Conservation (phyloP, 768 basidiomycete species). For the Phlebiopsis gigantea region DNA sequence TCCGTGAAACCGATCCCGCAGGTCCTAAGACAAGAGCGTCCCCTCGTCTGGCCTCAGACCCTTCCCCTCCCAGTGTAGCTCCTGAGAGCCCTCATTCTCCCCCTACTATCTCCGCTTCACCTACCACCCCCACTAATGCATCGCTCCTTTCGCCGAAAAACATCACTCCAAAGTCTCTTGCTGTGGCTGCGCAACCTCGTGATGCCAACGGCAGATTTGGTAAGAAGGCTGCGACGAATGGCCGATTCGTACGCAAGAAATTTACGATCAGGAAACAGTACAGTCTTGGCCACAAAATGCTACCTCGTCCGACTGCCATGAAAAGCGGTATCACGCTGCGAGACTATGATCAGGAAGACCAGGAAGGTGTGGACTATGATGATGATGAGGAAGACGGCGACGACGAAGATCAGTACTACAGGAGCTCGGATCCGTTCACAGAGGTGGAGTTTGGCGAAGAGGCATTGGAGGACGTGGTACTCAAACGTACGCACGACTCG, state of each 20-base stretch:
- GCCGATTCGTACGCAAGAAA: slow-evolving; percentile 36
- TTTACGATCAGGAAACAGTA: slow-evolving; percentile 15
- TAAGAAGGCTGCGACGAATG: slow-evolving; percentile 49
- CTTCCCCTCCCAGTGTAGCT: slow-evolving; percentile 9
- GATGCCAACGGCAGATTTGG: slow-evolving; percentile 64
- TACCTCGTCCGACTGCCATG: slow-evolving; percentile 1
- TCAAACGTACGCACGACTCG: slow-evolving; percentile 6
- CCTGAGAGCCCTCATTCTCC: slow-evolving; percentile 13
- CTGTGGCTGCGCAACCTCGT: slow-evolving; percentile 51
- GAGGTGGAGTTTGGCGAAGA: slow-evolving; percentile 12
- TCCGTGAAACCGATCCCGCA: slow-evolving; percentile 26
- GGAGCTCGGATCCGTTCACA: background rate
- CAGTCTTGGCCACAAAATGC: slow-evolving; percentile 1
- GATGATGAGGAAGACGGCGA: slow-evolving; percentile 11
- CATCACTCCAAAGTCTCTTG: slow-evolving; percentile 37
- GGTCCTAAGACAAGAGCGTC: slow-evolving; percentile 14
- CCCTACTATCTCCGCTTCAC: background rate
- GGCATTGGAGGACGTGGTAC: slow-evolving; percentile 11
- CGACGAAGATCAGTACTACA: slow-evolving; percentile 2
- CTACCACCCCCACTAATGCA: background rate
- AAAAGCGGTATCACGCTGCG: slow-evolving; percentile 7
- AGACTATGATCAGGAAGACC: background rate
- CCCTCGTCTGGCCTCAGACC: slow-evolving; percentile 10
- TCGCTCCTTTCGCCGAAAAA: slow-evolving; percentile 5
- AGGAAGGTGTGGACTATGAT: slow-evolving; percentile 13